A percentile compares a stretch with the other conserved stretches of the same genome.
Conservation (phyloP, 2,329 filamentous ascomycete species). For the Calycina herbarum region DNA sequence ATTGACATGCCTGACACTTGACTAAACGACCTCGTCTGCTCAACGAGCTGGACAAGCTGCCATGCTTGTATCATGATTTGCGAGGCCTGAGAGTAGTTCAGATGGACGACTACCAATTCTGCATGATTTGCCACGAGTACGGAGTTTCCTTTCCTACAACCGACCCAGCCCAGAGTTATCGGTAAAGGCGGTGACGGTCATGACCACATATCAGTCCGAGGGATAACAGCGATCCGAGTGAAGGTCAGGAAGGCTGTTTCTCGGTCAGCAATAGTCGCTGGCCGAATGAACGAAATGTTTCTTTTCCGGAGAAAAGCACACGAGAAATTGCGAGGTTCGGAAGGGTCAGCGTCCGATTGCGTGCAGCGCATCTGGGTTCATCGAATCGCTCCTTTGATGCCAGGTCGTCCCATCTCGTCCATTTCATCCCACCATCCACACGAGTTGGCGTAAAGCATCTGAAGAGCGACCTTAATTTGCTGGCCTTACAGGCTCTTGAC, state of each 20-base stretch:
- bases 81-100: background rate
- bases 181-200: background rate
- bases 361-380: conserved; percentile 16
- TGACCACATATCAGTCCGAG: background rate
- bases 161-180: conserved; percentile 4
- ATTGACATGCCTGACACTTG: conserved; percentile 12
- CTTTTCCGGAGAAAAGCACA: background rate
- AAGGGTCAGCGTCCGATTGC: conserved; percentile 20
- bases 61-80: conserved; percentile 16
- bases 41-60: conserved; percentile 5
- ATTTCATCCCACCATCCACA: conserved; percentile 12
- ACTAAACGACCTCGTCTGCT: conserved; percentile 8
- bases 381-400: conserved; percentile 2
- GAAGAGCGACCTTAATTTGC: conserved; percentile 16
- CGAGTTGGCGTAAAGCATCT: conserved; percentile 15
- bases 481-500: conserved; percentile 1
- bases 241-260: too few species aligned
- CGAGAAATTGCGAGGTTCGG: conserved; percentile 18
- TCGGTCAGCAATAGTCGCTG: background rate
- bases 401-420: conserved; percentile 1
- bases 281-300: conserved; percentile 4
- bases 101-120: background rate
- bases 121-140: conserved; percentile 23
- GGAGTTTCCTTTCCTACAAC: conserved; percentile 8
- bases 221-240: too few species aligned